Evolutionary conservation across 768 basidiomycete genomes (phyloP), one percentile per base, ranked within the genome.

Genomic region (Galerina sulciceps): DNA sequence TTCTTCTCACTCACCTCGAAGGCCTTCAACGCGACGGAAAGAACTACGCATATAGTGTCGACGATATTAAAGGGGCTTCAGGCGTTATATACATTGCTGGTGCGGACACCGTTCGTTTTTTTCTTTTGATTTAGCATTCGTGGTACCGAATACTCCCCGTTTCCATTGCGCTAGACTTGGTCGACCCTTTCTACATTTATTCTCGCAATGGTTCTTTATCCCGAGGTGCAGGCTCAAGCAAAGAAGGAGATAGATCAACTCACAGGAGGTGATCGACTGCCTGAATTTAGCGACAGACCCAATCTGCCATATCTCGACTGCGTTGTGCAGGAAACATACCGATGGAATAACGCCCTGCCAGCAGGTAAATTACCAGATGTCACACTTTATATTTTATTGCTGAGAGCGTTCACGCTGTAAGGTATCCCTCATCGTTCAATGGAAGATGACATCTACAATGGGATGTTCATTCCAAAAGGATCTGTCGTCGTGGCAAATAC

Each of bases 1-100:
- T 46, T 11, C 34, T 55, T 3, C 15, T 36, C 3, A 55, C 31
- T 13, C 43, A 55, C 13, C 43, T 55, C 1, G 53, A 45, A 55
- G 44, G 37, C 14, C 35, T 46, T n/a, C 10, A 66, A 60, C 56
- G 48, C 1, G 58, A 63, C 26, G 69, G 67, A 11, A 57, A 20
- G 5, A 59, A 60, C 2, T 53, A 62, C 18, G 66, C 69, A 18
- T 67, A 59, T 10, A 44, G 47, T 6, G 17, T 49, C 5, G 59
- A 61, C 3, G 65, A 70, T 45, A 62, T 72, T 50, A 67, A 67
- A 38, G 56, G 63, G 11, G 53, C 58, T 3, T 56, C 69, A 48
- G 75, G 71, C 8, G 63, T 69, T 17, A 73, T 77, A 20, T 79
- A 74, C 44, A 66, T 65, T 17, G 79, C 72, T 34, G 79, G 75